A percentile compares a stretch with the other conserved stretches of the same genome.
Evolutionary conservation across 1,139 yeast genomes (phyloP).

Genomic region (Diutina catenulata): DNA sequence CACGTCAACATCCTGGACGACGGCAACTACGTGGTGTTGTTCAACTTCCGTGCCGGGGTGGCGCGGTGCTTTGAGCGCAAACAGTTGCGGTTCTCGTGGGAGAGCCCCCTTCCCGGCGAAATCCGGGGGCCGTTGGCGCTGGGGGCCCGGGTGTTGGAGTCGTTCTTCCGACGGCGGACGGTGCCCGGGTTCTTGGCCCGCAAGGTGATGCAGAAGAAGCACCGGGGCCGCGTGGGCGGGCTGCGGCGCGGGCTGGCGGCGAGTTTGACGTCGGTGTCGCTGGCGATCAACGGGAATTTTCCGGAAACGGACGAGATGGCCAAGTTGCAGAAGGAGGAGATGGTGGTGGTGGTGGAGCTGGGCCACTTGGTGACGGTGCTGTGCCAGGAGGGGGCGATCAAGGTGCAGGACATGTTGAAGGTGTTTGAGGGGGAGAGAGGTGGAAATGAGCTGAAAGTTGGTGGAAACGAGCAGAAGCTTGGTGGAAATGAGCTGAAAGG

Average conservation of each 20-base stretch:
- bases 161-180: slow-evolving; percentile 49
- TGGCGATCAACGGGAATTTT: slow-evolving; percentile 3
- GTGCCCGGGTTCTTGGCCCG: slow-evolving; percentile 38
- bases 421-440: too few relatives aligned
- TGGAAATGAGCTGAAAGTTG: too few relatives aligned
- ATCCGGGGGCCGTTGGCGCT: slow-evolving; percentile 10
- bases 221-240: slow-evolving; percentile 5
- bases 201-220: slow-evolving; percentile 22
- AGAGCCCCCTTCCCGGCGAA: slow-evolving; percentile 15
- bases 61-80: slow-evolving; percentile 51
- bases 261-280: not conserved
- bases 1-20: slow-evolving; percentile 48
- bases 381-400: slow-evolving; percentile 2
- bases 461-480: too few relatives aligned
- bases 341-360: not conserved
- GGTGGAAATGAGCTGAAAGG: too few relatives aligned
- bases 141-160: slow-evolving; percentile 31
- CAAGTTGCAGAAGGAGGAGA: not conserved
- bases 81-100: slow-evolving; percentile 44
- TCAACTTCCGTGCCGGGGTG: slow-evolving; percentile 35
- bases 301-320: not conserved
- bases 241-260: slow-evolving; percentile 5
- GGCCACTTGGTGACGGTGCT: not conserved
- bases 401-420: slow-evolving; percentile 2
- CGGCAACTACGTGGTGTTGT: slow-evolving; percentile 48